Percentiles rank a stretch among this genome's conserved stretches.
Evolutionary conservation across 75 land plant species (phyloP).

Genomic region (Sequoia sempervirens): DNA sequence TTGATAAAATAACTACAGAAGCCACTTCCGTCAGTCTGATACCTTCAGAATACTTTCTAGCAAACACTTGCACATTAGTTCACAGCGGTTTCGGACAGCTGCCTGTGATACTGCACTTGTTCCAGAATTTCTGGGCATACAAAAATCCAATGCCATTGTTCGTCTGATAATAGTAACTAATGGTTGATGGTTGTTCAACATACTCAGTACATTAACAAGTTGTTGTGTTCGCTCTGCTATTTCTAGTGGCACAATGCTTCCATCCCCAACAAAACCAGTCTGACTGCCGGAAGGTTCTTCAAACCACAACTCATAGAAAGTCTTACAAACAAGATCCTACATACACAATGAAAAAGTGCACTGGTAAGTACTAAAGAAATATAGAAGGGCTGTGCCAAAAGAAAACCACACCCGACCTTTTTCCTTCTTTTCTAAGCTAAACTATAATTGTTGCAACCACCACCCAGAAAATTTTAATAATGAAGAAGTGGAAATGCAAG

Average conservation of each 20-base stretch:
- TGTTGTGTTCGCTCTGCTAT: slow-evolving; percentile 85
- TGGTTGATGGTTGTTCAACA: slow-evolving; percentile 70
- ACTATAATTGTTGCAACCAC: neutral
- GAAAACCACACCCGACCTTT: neutral
- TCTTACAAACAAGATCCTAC: slow-evolving; percentile 98
- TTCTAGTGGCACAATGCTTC: slow-evolving; percentile 78
- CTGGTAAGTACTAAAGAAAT: too few relatives aligned
- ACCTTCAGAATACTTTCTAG: slow-evolving; percentile 94
- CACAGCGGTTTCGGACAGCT: slow-evolving; percentile 87
- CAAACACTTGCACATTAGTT: slow-evolving; percentile 94
- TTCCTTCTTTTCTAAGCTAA: neutral
- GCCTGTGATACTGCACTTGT: slow-evolving; percentile 64
- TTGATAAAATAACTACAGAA: neutral
- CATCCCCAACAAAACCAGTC: slow-evolving; percentile 53
- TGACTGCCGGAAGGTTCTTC: slow-evolving; percentile 64
- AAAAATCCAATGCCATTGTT: slow-evolving; percentile 83
- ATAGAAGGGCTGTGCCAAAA: neutral
- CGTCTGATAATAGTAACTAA: slow-evolving; percentile 84
- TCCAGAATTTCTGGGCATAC: slow-evolving; percentile 59
- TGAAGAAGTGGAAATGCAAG: neutral
- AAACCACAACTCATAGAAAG: slow-evolving; percentile 99
- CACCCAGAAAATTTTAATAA: neutral
- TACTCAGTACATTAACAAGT: slow-evolving; percentile 80
- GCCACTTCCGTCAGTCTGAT: neutral
- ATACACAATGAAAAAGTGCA: neutral